Evolutionary conservation across 257 asterid genomes (phyloP).

Genomic region (Anisodus tanguticus): DNA sequence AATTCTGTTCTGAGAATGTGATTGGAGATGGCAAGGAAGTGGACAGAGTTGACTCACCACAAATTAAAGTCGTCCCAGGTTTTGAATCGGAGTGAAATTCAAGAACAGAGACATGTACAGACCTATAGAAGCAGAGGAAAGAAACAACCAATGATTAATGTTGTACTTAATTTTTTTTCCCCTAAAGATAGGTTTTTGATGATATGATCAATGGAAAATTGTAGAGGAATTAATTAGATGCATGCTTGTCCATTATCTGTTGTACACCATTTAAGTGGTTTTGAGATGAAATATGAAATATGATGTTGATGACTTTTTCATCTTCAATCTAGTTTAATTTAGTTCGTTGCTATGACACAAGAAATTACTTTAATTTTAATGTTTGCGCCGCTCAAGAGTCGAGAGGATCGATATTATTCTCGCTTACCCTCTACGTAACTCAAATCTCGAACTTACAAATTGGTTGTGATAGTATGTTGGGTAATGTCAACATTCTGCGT

Average conservation of each 20-base stretch:
- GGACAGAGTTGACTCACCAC: background rate
- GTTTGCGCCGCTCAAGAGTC: too few relatives aligned
- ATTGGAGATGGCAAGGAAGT: constrained; percentile 17
- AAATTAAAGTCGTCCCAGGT: constrained; percentile 4
- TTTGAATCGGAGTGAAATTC: background rate
- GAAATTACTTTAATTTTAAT: too few relatives aligned
- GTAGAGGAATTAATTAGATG: background rate
- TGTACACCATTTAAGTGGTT: background rate
- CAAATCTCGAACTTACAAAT: too few relatives aligned
- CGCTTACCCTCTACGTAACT: too few relatives aligned
- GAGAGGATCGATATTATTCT: too few relatives aligned
- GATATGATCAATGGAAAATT: background rate
- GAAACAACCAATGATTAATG: background rate
- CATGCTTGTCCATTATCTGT: background rate
- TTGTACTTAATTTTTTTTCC: background rate
- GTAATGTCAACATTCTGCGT: too few relatives aligned
- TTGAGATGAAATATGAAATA: background rate
- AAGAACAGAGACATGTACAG: background rate
- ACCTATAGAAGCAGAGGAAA: too few relatives aligned
- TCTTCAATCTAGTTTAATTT: too few relatives aligned
- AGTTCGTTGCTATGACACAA: too few relatives aligned
- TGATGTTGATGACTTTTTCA: too few relatives aligned
- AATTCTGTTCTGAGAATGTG: background rate
- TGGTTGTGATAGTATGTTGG: too few relatives aligned
- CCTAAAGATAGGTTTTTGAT: background rate